Base-by-base conservation (phyloP, 2,329 filamentous ascomycete species). In the Pyricularia grisea region DNA sequence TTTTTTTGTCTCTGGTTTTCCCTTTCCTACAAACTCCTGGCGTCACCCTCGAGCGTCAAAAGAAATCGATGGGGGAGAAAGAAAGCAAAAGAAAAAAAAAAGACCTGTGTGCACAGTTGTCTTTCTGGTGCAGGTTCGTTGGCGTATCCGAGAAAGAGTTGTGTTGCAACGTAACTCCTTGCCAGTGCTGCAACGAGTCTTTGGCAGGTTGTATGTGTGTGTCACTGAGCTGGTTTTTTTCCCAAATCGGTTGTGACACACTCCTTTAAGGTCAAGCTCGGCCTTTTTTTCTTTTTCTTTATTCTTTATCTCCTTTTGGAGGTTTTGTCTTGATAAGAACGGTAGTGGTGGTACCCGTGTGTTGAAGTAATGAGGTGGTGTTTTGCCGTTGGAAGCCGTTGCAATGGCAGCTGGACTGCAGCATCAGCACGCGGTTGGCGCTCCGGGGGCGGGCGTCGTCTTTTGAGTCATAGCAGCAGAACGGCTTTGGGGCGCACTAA, bases 401-500 rank as follows among this genome's bases (percentile, higher is more conserved):
- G 66, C 66, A 50, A 23, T 55, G 27, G 42, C 66, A n/a, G 66
- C 33, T 55, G 28, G 36, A 23, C 3, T 25, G 33, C 36, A n/a
- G 23, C 58, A 36, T 14, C 33, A n/a, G 58, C 10, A 61, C 58
- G 58, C 58, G n/a, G 58, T 14, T 61, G 58, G n/a, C 25, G 58
- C 58, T 61, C 23, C 58, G 23, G 58, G 58, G 25, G 60, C 60
- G 60, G 60, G 27, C 66, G 50, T 28, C 66, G 50, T 28, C 66
- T 33, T 67, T 67, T 67, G 66, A 67, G 66, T 67, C 66, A 67
- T 55, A 67, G 23, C 65, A 42, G 65, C 36, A 17, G 60, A 25
- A 28, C 60, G 60, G 27, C 25, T 23, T 63, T 23, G 60, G 60
- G 14, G 58, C 58, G 60, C 23, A 63, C 60, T 63, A 63, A 30